Evolutionary conservation across 2,329 filamentous ascomycete species (phyloP).

Genomic region (Colletotrichum magnum): DNA sequence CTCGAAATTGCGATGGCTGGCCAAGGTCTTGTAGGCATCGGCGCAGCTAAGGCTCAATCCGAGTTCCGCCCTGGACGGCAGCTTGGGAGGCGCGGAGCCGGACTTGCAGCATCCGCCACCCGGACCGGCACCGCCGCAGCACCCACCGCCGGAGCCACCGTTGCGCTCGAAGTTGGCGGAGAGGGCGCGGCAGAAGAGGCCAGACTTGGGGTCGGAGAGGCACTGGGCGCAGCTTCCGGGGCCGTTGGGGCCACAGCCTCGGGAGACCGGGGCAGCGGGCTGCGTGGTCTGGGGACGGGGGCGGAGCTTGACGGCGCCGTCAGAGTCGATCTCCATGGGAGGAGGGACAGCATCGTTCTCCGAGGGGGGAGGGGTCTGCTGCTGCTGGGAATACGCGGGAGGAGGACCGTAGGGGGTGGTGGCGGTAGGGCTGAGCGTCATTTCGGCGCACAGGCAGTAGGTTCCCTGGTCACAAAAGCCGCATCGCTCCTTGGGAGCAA

Average conservation of each 20-base stretch:
- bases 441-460: conserved; percentile 85
- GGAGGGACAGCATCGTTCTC: conserved; percentile 71
- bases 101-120: conserved; percentile 77
- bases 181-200: conserved; percentile 86
- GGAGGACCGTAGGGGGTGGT: conserved; percentile 42
- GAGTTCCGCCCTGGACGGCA: conserved; percentile 49
- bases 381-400: conserved; percentile 51
- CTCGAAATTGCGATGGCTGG: conserved; percentile 82
- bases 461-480: conserved; percentile 88
- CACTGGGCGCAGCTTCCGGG: conserved; percentile 87
- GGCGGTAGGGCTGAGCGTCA: conserved; percentile 41
- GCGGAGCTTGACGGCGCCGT: conserved; percentile 73
- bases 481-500: conserved; percentile 73
- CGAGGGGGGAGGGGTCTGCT: conserved; percentile 70
- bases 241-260: conserved; percentile 74
- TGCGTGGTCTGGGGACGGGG: conserved; percentile 46
- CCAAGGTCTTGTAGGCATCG: conserved; percentile 83
- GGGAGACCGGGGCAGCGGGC: conserved; percentile 48
- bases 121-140: conserved; percentile 73
- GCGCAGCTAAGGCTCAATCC: conserved; percentile 78
- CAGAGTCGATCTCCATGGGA: conserved; percentile 71
- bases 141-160: conserved; percentile 54
- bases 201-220: conserved; percentile 81
- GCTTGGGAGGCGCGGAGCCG: conserved; percentile 48
- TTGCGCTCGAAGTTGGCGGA: conserved; percentile 73